phyloP scores from a whole-genome alignment of 2,329 filamentous ascomycete genomes.

The Colletotrichum sp. region DNA sequence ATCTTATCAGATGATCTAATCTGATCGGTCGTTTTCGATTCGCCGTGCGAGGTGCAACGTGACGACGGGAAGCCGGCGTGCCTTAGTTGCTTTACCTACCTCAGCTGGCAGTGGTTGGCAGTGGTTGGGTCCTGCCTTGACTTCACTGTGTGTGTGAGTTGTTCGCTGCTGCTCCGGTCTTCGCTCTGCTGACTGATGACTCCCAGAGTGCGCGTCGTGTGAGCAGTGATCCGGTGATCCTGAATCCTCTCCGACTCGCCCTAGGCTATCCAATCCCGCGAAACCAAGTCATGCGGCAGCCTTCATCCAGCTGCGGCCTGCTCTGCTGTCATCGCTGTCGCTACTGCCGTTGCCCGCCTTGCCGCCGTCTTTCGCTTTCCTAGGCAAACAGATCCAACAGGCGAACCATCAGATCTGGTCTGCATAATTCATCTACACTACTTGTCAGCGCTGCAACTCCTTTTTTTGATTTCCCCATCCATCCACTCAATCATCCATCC shows the following conservation, averaged over 20 bases:
- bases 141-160: not conserved
- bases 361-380: not conserved
- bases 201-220: not conserved
- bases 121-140: not conserved
- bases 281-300: not conserved
- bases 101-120: not conserved
- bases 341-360: not conserved
- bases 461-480: not conserved
- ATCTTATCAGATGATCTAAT: slow-evolving; percentile 24
- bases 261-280: not conserved
- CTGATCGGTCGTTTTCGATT: not conserved
- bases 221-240: not conserved
- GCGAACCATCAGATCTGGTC: not conserved
- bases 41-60: not conserved
- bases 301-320: not conserved
- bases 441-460: not conserved
- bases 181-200: slow-evolving; percentile 3
- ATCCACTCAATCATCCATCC: not conserved
- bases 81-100: not conserved
- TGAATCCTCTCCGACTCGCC: not conserved
- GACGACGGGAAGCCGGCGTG: not conserved
- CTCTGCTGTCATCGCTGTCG: not conserved
- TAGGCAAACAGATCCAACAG: not conserved
- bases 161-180: not conserved
- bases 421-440: not conserved